phyloP scores from a whole-genome alignment of 257 asterid genomes.

The Solanum paucissectum region DNA sequence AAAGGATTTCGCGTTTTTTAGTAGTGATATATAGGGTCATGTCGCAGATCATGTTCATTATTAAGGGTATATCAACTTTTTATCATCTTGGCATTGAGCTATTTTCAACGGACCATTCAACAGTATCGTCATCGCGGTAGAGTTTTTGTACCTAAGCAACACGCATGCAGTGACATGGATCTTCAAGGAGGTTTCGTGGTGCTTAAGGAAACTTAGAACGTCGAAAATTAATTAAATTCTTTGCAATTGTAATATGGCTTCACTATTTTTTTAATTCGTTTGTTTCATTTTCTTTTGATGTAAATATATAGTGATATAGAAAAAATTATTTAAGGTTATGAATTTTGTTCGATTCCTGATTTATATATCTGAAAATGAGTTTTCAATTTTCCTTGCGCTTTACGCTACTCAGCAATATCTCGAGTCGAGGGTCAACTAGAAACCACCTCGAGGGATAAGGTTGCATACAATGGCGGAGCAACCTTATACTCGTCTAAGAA shows the following conservation, averaged over 20 bases:
- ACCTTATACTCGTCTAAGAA: neutral
- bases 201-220: neutral
- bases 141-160: neutral
- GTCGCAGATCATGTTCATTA: neutral
- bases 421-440: neutral
- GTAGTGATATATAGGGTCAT: neutral
- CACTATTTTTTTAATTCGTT: neutral
- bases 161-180: neutral
- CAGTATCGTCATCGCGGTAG: neutral
- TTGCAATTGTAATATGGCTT: neutral
- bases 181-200: neutral
- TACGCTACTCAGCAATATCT: neutral
- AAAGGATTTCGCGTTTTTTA: neutral
- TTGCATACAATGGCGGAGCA: neutral
- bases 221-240: neutral
- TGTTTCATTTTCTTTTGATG: neutral
- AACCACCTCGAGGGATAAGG: neutral
- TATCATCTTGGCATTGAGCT: neutral
- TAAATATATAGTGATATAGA: neutral
- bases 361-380: neutral
- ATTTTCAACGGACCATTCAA: neutral
- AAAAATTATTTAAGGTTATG: neutral
- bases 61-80: neutral
- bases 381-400: neutral
- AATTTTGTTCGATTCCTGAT: neutral